phyloP scores from a whole-genome alignment of 495 filamentous ascomycete genomes.

The Aspergillus ellipticus region DNA sequence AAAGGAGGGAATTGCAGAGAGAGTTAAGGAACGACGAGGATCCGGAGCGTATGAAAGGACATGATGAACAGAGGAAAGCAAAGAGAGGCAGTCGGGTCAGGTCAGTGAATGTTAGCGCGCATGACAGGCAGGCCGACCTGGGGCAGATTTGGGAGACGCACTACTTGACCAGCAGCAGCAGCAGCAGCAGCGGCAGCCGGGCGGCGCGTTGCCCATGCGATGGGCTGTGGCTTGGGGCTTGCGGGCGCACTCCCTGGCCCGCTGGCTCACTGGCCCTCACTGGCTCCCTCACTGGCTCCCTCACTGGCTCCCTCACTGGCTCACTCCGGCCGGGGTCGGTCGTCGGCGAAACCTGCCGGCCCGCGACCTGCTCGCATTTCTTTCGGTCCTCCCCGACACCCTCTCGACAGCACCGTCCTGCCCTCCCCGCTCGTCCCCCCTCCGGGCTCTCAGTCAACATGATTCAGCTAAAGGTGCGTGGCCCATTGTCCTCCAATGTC shows the following conservation, averaged over 20 bases:
- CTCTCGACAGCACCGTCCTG: slow-evolving; percentile 8
- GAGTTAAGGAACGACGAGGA: slow-evolving; percentile 9
- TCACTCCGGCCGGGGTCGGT: slow-evolving; percentile 25
- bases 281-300: too few species aligned
- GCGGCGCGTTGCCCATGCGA: slow-evolving; percentile 13
- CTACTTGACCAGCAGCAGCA: too few species aligned
- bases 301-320: too few species aligned
- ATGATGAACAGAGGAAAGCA: slow-evolving; percentile 9
- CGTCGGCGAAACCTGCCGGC: slow-evolving; percentile 24
- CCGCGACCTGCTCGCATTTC: slow-evolving; percentile 22
- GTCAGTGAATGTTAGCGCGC: slow-evolving; percentile 14
- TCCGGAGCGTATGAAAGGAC: neutral
- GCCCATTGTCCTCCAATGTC: neutral
- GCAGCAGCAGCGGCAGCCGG: too few species aligned
- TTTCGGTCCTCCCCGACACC: slow-evolving; percentile 10
- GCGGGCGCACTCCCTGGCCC: neutral
- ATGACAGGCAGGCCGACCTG: neutral
- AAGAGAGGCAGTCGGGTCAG: too few species aligned
- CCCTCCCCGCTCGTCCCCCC: neutral
- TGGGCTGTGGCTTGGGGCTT: too few species aligned
- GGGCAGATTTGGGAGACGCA: too few species aligned
- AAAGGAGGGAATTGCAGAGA: slow-evolving; percentile 3
- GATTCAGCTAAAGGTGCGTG: slow-evolving; percentile 93
- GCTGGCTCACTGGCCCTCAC: too few species aligned
- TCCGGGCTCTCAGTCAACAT: slow-evolving; percentile 55